These are phyloP conservation scores for Tephrocybe rancida DNA, from an alignment of 768 basidiomycete species.

Conservation along the genomic window DNA sequence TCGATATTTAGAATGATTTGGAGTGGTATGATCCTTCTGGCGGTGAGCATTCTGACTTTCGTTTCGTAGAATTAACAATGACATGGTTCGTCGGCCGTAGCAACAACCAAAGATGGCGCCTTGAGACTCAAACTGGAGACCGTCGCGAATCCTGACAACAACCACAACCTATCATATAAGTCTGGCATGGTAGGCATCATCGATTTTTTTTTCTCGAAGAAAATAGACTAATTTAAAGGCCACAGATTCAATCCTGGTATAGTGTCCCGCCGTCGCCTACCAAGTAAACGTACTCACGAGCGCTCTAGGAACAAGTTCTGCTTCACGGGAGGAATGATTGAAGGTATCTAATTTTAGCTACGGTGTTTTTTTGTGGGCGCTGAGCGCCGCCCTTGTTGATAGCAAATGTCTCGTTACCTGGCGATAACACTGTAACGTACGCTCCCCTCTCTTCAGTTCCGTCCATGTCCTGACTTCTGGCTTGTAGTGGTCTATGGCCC, in stretches of 20 bases:
- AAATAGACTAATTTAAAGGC: slow-evolving; percentile 20
- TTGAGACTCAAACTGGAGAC: slow-evolving; percentile 69
- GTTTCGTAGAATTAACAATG: neutral
- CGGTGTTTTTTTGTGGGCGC: neutral
- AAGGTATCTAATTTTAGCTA: slow-evolving; percentile 29
- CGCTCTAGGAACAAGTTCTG: slow-evolving; percentile 59
- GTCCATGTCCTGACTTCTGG: neutral
- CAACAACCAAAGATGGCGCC: slow-evolving; percentile 70
- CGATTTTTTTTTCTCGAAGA: neutral
- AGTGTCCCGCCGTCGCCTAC: neutral
- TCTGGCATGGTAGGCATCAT: slow-evolving; percentile 46
- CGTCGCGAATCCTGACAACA: slow-evolving; percentile 39
- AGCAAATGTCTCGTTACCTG: slow-evolving; percentile 37
- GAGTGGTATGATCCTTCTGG: slow-evolving; percentile 80
- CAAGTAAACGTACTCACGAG: neutral
- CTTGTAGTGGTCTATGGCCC: slow-evolving; percentile 39
- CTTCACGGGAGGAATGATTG: slow-evolving; percentile 79
- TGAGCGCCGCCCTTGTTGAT: neutral
- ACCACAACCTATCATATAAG: slow-evolving; percentile 73
- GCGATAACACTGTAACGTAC: slow-evolving; percentile 30
- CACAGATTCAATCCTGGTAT: slow-evolving; percentile 20
- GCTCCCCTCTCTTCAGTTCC: slow-evolving; percentile 16
- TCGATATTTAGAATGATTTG: slow-evolving; percentile 47
- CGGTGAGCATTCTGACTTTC: slow-evolving; percentile 20
- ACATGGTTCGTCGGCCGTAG: slow-evolving; percentile 17